These are phyloP conservation scores for Lodderomyces oxycetoniae DNA, from an alignment of 1,139 yeast species.

Conservation along the genomic window DNA sequence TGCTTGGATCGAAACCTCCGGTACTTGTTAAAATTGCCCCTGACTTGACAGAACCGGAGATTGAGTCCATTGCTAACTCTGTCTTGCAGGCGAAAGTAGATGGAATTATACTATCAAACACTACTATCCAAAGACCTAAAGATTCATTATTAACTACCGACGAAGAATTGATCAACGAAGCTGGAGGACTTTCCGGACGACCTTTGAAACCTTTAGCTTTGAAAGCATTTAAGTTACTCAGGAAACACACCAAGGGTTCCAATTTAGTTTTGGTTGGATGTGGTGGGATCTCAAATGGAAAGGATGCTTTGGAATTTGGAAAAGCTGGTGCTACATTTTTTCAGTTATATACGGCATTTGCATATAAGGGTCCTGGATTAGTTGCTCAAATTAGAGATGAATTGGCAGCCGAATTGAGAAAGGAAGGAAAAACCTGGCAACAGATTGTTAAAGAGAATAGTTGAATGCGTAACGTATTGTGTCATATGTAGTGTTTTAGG, in stretches of 20 bases:
- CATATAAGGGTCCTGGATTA: conserved; percentile 88
- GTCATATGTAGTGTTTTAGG: no score
- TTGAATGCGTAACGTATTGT: no score
- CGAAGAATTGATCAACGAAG: conserved; percentile 42
- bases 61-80: conserved; percentile 76
- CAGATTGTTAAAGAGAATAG: conserved; percentile 63
- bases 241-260: conserved; percentile 71
- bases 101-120: conserved; percentile 89
- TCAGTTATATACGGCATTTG: conserved; percentile 84
- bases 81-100: conserved; percentile 77
- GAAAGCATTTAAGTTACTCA: conserved; percentile 62
- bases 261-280: conserved; percentile 80
- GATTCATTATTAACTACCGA: conserved; percentile 46
- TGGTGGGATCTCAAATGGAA: conserved; percentile 84
- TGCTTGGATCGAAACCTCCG: conserved; percentile 56
- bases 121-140: conserved; percentile 77
- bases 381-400: conserved; percentile 77
- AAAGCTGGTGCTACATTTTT: conserved; percentile 89
- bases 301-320: conserved; percentile 88
- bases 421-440: conserved; percentile 80
- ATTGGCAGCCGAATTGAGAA: conserved; percentile 57
- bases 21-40: conserved; percentile 90
- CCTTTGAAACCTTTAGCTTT: conserved; percentile 84
- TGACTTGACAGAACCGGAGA: conserved; percentile 77
- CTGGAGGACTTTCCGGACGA: conserved; percentile 88